phyloP scores from a whole-genome alignment of 352 stramenopile genomes.

The Pythium rishiriense region DNA sequence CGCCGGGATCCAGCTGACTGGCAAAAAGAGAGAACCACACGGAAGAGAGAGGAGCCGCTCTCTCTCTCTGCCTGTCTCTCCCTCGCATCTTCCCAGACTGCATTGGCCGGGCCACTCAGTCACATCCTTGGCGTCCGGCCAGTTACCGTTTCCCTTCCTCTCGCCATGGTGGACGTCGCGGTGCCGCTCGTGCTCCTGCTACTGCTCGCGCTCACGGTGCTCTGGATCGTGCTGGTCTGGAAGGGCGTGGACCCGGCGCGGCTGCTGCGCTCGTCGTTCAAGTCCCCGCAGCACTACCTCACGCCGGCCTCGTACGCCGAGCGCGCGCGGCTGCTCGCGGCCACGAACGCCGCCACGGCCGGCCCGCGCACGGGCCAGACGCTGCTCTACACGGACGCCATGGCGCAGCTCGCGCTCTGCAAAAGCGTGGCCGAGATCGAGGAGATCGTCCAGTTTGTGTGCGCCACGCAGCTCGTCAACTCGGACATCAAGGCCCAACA shows the following conservation, averaged over 20 bases:
- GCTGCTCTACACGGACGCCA: constrained; percentile 70
- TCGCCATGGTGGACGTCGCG: constrained; percentile 34
- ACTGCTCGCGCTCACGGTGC: constrained; percentile 35
- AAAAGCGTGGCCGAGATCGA: constrained; percentile 48
- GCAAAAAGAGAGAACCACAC: no score
- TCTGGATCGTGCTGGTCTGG: constrained; percentile 47
- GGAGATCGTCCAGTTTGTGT: constrained; percentile 58
- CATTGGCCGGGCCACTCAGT: background rate
- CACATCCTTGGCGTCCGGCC: background rate
- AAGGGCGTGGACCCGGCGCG: constrained; percentile 65
- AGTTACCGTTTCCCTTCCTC: constrained; percentile 1
- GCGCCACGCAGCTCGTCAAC: constrained; percentile 57
- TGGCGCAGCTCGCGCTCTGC: constrained; percentile 45
- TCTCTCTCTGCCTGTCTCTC: background rate
- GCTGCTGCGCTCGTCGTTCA: constrained; percentile 60
- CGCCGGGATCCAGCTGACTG: background rate
- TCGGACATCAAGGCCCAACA: constrained; percentile 76
- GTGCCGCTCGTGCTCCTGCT: constrained; percentile 45
- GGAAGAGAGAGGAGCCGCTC: background rate
- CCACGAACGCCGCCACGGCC: constrained; percentile 21
- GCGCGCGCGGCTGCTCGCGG: constrained; percentile 46
- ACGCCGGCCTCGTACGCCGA: constrained; percentile 46
- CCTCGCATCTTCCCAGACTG: background rate
- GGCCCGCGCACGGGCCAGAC: constrained; percentile 49
- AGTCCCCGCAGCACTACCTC: constrained; percentile 47